Base-by-base conservation (phyloP, 495 filamentous ascomycete species). In the Annulohypoxylon nitens region DNA sequence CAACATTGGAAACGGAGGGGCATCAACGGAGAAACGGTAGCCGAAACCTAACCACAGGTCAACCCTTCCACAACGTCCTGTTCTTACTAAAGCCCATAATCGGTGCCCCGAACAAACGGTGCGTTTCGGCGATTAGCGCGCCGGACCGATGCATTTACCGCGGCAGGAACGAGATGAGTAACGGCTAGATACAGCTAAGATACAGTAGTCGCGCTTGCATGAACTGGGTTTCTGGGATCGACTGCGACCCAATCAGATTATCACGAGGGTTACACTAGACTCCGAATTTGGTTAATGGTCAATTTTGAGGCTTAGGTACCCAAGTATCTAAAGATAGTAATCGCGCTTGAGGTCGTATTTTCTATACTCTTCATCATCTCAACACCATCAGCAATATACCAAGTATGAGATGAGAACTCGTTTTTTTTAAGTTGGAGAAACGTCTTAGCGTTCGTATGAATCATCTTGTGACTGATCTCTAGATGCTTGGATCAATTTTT, bases 161-260 rank as follows among this genome's bases (percentile, higher is more conserved):
- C 34, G 41, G 51, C 25, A 34, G 61, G 61, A 39, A 54, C 16
- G 25, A 20, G 51, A 34, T 55, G 51, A 57, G 30, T 36, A 57
- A 57, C 50, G 51, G 51, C 37, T 43, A 57, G 54, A 63, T 50
- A 26, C 41, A 33, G 39, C 41, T 23, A 30, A 57, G 54, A 63
- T 50, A 26, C 33, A 23, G 50, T 51, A 23, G 50, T 59, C 61
- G 47, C 55, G 69, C 54, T 59, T 71, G 63, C 67, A 74, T 74
- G 25, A 14, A 7, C 51, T 48, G 58, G 43, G n/a, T 18, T 12
- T 6, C n/a, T 5, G 7, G 30, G 66, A 66, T 51, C 65, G 10
- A 53, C 5, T 30, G n/a, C 20, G 57, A 60, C 8, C 57, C 67
- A 70, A 74, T 74, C 72, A 70, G 41, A 70, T 59, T 36, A 41